Conservation (phyloP, 371 early-diverging fungal species). For the Circinella minor region DNA sequence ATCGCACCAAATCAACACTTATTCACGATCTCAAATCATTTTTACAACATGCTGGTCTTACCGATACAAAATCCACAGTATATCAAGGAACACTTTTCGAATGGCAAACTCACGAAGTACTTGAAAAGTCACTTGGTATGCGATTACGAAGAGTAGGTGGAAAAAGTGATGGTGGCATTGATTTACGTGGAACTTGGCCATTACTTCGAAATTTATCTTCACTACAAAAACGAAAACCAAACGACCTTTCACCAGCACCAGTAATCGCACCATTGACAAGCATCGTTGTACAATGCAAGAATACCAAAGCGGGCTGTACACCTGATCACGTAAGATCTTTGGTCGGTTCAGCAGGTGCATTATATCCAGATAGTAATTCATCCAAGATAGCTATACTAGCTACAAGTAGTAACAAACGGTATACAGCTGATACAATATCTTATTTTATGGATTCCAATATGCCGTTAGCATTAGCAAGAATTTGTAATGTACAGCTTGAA, state of each 20-base stretch:
- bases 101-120: slow-evolving; percentile 36
- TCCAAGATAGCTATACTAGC: slow-evolving; percentile 38
- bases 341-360: slow-evolving; percentile 36
- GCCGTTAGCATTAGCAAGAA: slow-evolving; percentile 40
- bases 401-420: slow-evolving; percentile 22
- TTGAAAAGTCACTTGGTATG: slow-evolving; percentile 36
- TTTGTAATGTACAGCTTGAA: slow-evolving; percentile 28
- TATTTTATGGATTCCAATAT: slow-evolving; percentile 33
- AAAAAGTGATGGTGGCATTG: slow-evolving; percentile 46
- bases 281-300: slow-evolving; percentile 42
- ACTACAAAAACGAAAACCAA: no score
- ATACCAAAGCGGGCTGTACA: slow-evolving; percentile 41
- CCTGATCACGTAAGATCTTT: slow-evolving; percentile 47
- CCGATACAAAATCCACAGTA: slow-evolving; percentile 4
- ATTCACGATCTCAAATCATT: slow-evolving; percentile 1
- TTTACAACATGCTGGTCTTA: neutral
- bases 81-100: slow-evolving; percentile 50
- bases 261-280: neutral
- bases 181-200: slow-evolving; percentile 45
- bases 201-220: neutral
- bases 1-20: slow-evolving; percentile 3
- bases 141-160: slow-evolving; percentile 44
- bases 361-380: neutral
- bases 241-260: neutral
- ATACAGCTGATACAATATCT: slow-evolving; percentile 35